phyloP scores from a whole-genome alignment of 331 rosid species.

The Stylosanthes scabra region DNA sequence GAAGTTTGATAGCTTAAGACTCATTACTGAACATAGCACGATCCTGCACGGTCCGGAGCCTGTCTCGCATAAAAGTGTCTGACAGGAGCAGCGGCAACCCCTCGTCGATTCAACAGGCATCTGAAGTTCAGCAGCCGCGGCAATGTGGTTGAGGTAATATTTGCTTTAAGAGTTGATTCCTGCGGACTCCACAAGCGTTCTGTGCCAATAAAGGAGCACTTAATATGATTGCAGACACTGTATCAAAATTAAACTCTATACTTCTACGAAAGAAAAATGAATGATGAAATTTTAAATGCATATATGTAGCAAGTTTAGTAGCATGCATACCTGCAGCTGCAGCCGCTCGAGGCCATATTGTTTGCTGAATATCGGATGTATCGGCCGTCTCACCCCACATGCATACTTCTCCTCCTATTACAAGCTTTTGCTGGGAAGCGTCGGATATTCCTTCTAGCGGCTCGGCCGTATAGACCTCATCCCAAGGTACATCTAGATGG shows the following conservation, averaged over 20 bases:
- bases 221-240: not conserved
- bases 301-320: not conserved
- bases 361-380: conserved; percentile 84
- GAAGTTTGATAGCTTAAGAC: conserved; percentile 1
- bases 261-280: not conserved
- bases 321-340: conserved; percentile 90
- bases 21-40: conserved; percentile 79
- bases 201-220: conserved; percentile 34
- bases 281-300: not conserved
- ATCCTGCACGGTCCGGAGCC: conserved; percentile 82
- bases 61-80: conserved; percentile 66
- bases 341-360: conserved; percentile 99
- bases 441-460: conserved; percentile 77
- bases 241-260: not conserved
- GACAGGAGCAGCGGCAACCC: conserved; percentile 88
- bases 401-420: conserved; percentile 97
- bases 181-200: conserved; percentile 89
- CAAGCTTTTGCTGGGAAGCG: conserved; percentile 68
- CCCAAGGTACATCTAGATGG: conserved; percentile 97
- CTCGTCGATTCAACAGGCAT: conserved; percentile 83
- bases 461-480: conserved; percentile 67
- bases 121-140: conserved; percentile 80
- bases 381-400: conserved; percentile 97
- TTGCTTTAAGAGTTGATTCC: conserved; percentile 47
- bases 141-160: conserved; percentile 50